These are phyloP conservation scores for Fagus sylvatica DNA, from an alignment of 306 rosid genomes.

Conservation along the genomic window DNA sequence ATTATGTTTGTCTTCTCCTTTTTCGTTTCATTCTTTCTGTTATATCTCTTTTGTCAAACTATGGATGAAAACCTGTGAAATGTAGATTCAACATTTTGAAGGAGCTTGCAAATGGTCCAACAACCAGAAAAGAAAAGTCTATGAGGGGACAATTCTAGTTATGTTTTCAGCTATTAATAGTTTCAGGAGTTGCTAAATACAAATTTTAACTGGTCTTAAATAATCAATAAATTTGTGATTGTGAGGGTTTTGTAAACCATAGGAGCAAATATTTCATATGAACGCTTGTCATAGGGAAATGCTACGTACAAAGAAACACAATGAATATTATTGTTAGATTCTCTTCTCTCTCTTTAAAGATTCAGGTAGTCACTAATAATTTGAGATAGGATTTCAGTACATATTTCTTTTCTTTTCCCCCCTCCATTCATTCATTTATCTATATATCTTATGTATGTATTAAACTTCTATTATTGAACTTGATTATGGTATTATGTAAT, in stretches of 20 bases:
- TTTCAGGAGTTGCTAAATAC: background rate
- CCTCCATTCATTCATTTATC: background rate
- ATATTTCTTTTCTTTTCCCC: no score
- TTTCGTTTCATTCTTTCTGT: background rate
- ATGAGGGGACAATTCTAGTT: background rate
- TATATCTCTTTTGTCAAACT: background rate
- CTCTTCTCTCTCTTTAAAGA: background rate
- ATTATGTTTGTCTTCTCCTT: background rate
- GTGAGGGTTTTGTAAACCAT: background rate
- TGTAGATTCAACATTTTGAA: background rate
- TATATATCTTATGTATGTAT: background rate
- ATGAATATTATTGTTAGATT: background rate
- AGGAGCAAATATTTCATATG: background rate
- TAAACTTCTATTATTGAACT: background rate
- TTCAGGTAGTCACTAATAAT: no score
- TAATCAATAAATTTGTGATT: background rate
- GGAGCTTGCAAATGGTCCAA: background rate
- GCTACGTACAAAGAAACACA: background rate
- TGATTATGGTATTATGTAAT: constrained; percentile 19
- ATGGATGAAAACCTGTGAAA: background rate
- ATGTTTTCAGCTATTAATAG: background rate
- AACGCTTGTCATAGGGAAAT: background rate
- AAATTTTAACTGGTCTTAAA: background rate
- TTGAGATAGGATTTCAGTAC: no score
- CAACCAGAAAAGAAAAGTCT: background rate